Evolutionary conservation across 2,329 filamentous ascomycete species (phyloP).

Genomic region (Aspergillus ochraceus): DNA sequence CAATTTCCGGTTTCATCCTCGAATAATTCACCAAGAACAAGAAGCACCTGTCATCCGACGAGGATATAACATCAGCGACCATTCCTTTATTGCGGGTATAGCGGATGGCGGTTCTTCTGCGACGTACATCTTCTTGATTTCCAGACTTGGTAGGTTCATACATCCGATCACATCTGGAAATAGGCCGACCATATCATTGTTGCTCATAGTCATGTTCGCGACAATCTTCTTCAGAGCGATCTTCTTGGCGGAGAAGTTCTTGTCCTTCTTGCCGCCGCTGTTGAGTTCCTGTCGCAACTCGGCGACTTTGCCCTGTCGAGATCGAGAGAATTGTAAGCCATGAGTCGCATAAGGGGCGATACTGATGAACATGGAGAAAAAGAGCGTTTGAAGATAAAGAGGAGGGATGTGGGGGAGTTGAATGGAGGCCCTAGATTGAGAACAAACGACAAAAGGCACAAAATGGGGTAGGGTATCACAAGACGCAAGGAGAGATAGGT

Average conservation of each 20-base stretch:
- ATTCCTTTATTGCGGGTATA: slow-evolving; percentile 7
- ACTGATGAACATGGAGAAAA: slow-evolving; percentile 29
- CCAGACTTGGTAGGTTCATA: slow-evolving; percentile 91
- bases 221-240: slow-evolving; percentile 99
- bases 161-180: slow-evolving; percentile 94
- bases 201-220: slow-evolving; percentile 99
- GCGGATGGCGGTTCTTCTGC: not conserved
- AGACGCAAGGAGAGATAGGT: not conserved
- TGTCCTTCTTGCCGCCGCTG: slow-evolving; percentile 95
- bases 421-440: not conserved
- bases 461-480: not conserved
- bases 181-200: slow-evolving; percentile 97
- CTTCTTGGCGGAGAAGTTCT: slow-evolving; percentile 93
- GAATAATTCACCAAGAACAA: slow-evolving; percentile 97
- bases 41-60: slow-evolving; percentile 71
- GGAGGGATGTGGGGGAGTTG: not conserved
- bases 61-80: not conserved
- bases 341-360: slow-evolving; percentile 28
- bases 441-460: not conserved
- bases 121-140: slow-evolving; percentile 97
- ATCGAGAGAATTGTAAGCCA: slow-evolving; percentile 34
- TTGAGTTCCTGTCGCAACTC: slow-evolving; percentile 94
- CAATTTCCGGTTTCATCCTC: slow-evolving; percentile 88
- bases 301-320: slow-evolving; percentile 91
- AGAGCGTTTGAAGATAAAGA: not conserved